Percentiles rank a stretch among this genome's conserved stretches.
phyloP scores from a whole-genome alignment of 2,329 filamentous ascomycete genomes.

The Chaetoscypha palmicola region DNA sequence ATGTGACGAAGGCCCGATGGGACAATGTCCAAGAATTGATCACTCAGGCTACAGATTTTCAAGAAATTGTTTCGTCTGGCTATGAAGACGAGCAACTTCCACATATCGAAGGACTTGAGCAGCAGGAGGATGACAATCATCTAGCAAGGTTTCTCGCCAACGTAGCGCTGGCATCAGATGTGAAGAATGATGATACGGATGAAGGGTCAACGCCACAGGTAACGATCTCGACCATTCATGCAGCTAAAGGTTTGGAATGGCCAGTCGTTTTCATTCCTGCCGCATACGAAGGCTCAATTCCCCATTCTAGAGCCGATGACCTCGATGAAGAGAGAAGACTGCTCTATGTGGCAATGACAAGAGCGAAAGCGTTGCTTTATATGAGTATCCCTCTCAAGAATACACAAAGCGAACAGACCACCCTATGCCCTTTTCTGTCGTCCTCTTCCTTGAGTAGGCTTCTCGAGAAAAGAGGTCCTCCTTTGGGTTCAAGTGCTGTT shows the following conservation, averaged over 20 bases:
- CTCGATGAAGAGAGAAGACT: slow-evolving; percentile 79
- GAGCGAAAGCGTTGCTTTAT: slow-evolving; percentile 80
- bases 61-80: slow-evolving; percentile 24
- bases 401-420: slow-evolving; percentile 54
- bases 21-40: slow-evolving; percentile 87
- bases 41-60: slow-evolving; percentile 67
- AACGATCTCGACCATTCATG: slow-evolving; percentile 93
- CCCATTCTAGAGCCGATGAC: slow-evolving; percentile 80
- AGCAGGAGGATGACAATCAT: slow-evolving; percentile 54
- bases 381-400: slow-evolving; percentile 71
- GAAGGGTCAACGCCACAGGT: slow-evolving; percentile 55
- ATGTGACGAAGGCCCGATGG: slow-evolving; percentile 75
- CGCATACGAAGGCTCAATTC: slow-evolving; percentile 83
- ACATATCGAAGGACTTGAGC: slow-evolving; percentile 63
- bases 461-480: slow-evolving; percentile 60
- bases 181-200: slow-evolving; percentile 55
- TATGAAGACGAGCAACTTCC: slow-evolving; percentile 52
- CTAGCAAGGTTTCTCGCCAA: slow-evolving; percentile 83
- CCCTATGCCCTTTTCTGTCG: slow-evolving; percentile 66
- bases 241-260: slow-evolving; percentile 94
- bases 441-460: slow-evolving; percentile 43
- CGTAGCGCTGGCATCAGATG: slow-evolving; percentile 76
- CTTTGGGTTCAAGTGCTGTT: slow-evolving; percentile 55
- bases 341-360: slow-evolving; percentile 94
- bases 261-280: slow-evolving; percentile 89